These are phyloP conservation scores for Entomortierella beljakovae DNA, from an alignment of 192 early-diverging fungal genomes.

Conservation along the genomic window DNA sequence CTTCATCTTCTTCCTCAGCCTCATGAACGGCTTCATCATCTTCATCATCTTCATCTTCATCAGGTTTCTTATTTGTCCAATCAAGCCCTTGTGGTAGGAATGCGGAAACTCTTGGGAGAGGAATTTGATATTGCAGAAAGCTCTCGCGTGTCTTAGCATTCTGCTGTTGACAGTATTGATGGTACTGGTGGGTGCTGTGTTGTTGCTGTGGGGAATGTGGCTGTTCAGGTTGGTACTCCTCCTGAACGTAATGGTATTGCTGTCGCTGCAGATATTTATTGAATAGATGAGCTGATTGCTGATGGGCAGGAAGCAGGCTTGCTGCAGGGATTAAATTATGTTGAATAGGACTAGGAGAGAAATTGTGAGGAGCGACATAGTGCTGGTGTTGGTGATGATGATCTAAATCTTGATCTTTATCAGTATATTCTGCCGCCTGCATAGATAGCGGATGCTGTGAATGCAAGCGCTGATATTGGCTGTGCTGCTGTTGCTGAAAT, in stretches of 20 bases:
- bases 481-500: constrained; percentile 1
- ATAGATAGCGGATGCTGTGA: not conserved
- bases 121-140: constrained; percentile 9
- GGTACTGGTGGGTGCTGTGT: not conserved
- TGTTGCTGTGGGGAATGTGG: constrained; percentile 2
- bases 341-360: not conserved
- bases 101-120: constrained; percentile 8
- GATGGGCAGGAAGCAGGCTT: constrained; percentile 21
- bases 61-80: constrained; percentile 6
- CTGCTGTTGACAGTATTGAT: not conserved
- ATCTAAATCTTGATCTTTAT: not conserved
- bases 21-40: constrained; percentile 7
- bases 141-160: constrained; percentile 11
- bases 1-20: constrained; percentile 4
- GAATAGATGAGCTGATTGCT: constrained; percentile 23
- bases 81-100: constrained; percentile 21
- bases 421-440: not conserved
- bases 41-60: not conserved
- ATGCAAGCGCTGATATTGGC: not conserved
- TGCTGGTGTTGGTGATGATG: constrained; percentile 5
- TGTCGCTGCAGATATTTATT: constrained; percentile 27
- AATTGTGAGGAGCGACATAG: not conserved
- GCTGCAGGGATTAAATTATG: constrained; percentile 1
- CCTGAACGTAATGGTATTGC: not conserved
- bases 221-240: constrained; percentile 8